phyloP scores from a whole-genome alignment of 768 basidiomycete genomes.

The Guyanaporus albipodus region DNA sequence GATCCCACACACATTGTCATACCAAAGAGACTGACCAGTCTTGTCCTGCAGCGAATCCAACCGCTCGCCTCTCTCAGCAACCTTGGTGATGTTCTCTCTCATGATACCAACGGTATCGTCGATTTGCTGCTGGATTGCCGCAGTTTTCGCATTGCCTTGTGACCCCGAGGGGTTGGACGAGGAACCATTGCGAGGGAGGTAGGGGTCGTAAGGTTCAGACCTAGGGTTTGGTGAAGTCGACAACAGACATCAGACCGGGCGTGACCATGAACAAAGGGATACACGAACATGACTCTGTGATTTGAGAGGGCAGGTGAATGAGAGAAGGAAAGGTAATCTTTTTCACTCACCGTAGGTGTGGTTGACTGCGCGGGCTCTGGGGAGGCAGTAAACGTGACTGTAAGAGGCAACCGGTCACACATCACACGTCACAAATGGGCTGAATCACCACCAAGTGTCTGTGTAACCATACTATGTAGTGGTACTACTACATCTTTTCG shows the following conservation, averaged over 20 bases:
- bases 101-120: conserved; percentile 97
- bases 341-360: conserved; percentile 18
- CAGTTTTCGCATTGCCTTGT: conserved; percentile 74
- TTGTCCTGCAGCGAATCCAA: conserved; percentile 95
- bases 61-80: conserved; percentile 91
- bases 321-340: background rate
- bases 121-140: conserved; percentile 94
- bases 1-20: background rate
- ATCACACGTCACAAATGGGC: conserved; percentile 28
- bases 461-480: too few relatives aligned
- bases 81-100: conserved; percentile 96
- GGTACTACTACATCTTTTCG: too few relatives aligned
- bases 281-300: conserved; percentile 28
- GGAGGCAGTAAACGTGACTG: conserved; percentile 11
- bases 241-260: conserved; percentile 4
- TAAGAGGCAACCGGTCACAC: background rate
- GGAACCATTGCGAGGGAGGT: conserved; percentile 82
- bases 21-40: conserved; percentile 67
- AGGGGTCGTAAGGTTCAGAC: conserved; percentile 99
- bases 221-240: conserved; percentile 38
- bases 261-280: background rate
- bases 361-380: conserved; percentile 19
- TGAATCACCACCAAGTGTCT: too few relatives aligned
- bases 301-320: background rate
- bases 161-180: conserved; percentile 50